Evolutionary conservation across 805 yeast genomes (phyloP), one percentile per base, ranked within the genome.

Genomic region (Barnettozyma pratensis): DNA sequence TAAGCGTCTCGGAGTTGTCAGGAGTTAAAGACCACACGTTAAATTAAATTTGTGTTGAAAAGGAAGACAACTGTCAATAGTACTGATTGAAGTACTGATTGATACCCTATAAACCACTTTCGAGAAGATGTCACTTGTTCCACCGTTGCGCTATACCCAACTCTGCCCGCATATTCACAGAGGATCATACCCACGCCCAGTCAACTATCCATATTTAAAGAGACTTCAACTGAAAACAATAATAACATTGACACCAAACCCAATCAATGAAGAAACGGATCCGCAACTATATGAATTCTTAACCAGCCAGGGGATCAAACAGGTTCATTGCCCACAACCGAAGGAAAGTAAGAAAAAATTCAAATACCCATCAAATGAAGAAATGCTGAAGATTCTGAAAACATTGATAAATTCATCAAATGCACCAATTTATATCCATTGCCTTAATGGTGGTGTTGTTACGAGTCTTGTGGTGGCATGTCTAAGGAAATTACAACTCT

Each of bases 401-500:
- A 67, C 79, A 37, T 69, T 90, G 50, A 70, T 85, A 11, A 80
- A 85, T 59, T 69, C 72, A 27, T 74, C 76, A 19, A 69, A 74
- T 54, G 77, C 83, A 9, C 96, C 97, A 0, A 70, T 85, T 2
- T 91, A 86, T 62, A 64, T 92, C 5, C 97, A 92, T 65, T 92
- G 98, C 64, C 69, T 83, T 28, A 91, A 89, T 61, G 98, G 97
- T 0, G 90, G 96, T 8, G 90, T 88, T 54, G 85, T 87, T 2
- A 87, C 96, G 0, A 80, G 92, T 27, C 70, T 94, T 41, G 80
- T 88, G 1, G 77, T 92, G 27, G 98, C 97, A 4, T 90, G 97
- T 62, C 68, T 90, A 37, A 68, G 99, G 35, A 87, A 87, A 56
- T 68, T 87, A 19, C 85, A 88, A 28, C 80, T 85, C 56, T 94